Evolutionary conservation across 441 rosid species (phyloP).

Genomic region (Croton laevigatus): DNA sequence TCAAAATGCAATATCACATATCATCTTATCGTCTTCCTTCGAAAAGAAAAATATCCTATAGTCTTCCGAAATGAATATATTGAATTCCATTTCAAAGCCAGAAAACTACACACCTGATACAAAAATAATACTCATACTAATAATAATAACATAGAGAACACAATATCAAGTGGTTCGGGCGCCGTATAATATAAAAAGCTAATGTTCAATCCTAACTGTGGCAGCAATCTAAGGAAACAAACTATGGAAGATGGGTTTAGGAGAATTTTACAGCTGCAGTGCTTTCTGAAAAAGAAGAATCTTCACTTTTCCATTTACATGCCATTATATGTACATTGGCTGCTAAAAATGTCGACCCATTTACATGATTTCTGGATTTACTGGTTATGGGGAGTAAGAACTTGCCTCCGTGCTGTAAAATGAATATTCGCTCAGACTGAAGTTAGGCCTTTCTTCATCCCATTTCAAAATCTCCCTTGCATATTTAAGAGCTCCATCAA

Average conservation of each 20-base stretch:
- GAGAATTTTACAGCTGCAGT: slow-evolving; percentile 10
- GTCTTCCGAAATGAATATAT: slow-evolving; percentile 21
- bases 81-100: neutral
- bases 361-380: slow-evolving; percentile 18
- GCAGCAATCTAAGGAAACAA: slow-evolving; percentile 9
- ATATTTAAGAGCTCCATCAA: slow-evolving; percentile 62
- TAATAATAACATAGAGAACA: neutral
- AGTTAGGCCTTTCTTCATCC: slow-evolving; percentile 77
- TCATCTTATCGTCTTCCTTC: too few species aligned
- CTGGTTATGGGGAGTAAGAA: slow-evolving; percentile 58
- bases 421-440: slow-evolving; percentile 73
- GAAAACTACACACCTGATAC: slow-evolving; percentile 14
- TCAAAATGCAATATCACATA: neutral
- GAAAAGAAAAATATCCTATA: too few species aligned
- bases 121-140: neutral
- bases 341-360: slow-evolving; percentile 16
- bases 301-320: slow-evolving; percentile 30
- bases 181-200: neutral
- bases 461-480: slow-evolving; percentile 95
- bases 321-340: slow-evolving; percentile 37
- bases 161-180: neutral
- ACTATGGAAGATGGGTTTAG: slow-evolving; percentile 11
- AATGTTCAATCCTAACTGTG: slow-evolving; percentile 12
- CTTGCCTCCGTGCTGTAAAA: slow-evolving; percentile 84
- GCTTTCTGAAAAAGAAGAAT: slow-evolving; percentile 13